phyloP scores from a whole-genome alignment of 352 stramenopile genomes.

The Phytopythium montanum region DNA sequence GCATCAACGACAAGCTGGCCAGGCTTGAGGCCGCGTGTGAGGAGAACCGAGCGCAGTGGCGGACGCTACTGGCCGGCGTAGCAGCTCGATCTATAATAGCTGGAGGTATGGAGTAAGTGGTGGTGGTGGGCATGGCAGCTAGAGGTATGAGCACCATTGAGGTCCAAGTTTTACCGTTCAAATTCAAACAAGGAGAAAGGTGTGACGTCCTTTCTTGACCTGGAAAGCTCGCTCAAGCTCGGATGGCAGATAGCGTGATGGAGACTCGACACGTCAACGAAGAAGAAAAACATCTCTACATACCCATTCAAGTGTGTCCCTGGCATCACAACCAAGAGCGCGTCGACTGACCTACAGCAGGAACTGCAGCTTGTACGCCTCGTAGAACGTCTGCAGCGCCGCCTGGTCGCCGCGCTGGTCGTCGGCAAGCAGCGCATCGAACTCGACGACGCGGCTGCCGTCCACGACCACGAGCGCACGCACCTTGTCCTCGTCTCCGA shows the following conservation, averaged over 20 bases:
- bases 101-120: neutral
- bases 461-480: constrained; percentile 27
- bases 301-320: neutral
- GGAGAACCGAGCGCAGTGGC: constrained; percentile 5
- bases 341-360: constrained; percentile 15
- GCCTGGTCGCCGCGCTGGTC: constrained; percentile 29
- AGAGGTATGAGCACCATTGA: neutral
- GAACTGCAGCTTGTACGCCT: constrained; percentile 38
- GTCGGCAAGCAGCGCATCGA: constrained; percentile 38
- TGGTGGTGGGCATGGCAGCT: neutral
- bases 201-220: too few species aligned
- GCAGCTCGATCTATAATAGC: neutral
- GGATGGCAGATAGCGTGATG: too few species aligned
- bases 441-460: constrained; percentile 20
- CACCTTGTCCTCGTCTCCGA: constrained; percentile 41
- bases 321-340: neutral
- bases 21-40: constrained; percentile 1
- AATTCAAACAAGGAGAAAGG: too few species aligned
- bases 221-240: too few species aligned
- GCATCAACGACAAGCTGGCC: constrained; percentile 1
- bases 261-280: too few species aligned
- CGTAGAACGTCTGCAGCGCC: constrained; percentile 33
- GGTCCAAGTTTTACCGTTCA: too few species aligned
- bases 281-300: constrained; percentile 1
- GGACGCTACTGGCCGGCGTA: neutral